Conservation (phyloP, 768 basidiomycete genomes). For the Phanerochaete sordida region DNA sequence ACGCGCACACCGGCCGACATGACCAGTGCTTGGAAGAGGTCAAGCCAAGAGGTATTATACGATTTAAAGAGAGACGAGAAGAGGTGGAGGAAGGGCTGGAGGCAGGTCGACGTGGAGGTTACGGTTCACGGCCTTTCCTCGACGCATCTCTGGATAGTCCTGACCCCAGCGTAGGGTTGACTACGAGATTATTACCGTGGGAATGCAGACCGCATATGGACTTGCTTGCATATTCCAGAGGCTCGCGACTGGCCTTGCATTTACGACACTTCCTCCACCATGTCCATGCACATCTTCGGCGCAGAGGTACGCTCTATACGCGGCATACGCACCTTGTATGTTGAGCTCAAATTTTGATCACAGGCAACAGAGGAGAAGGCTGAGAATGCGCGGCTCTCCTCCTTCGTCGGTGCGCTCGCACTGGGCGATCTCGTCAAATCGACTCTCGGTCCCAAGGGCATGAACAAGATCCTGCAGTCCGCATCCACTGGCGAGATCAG, state of each 20-base stretch:
- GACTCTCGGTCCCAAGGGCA: conserved; percentile 97
- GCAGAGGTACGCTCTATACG: conserved; percentile 42
- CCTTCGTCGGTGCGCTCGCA: conserved; percentile 96
- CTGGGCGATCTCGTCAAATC: conserved; percentile 98
- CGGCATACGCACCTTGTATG: conserved; percentile 3
- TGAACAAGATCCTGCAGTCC: conserved; percentile 99
- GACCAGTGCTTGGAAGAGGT: conserved; percentile 2
- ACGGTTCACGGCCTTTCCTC: conserved; percentile 4
- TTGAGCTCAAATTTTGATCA: background rate
- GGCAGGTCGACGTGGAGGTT: conserved; percentile 13
- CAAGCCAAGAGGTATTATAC: background rate
- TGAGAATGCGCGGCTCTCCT: conserved; percentile 96
- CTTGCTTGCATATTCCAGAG: background rate
- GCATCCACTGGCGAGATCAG: conserved; percentile 86
- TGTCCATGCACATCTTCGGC: conserved; percentile 73
- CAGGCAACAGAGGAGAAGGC: conserved; percentile 93
- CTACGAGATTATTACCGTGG: conserved; percentile 3
- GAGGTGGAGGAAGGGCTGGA: conserved; percentile 7
- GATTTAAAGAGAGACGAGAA: conserved; percentile 4
- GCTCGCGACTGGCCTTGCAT: background rate
- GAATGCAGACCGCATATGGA: background rate
- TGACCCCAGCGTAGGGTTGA: background rate
- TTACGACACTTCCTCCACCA: conserved; percentile 21
- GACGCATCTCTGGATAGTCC: conserved; percentile 3
- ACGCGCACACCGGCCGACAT: conserved; percentile 56